These are phyloP conservation scores for Aspergillaceae sp. DNA, from an alignment of 2,329 filamentous ascomycete genomes.

Conservation along the genomic window DNA sequence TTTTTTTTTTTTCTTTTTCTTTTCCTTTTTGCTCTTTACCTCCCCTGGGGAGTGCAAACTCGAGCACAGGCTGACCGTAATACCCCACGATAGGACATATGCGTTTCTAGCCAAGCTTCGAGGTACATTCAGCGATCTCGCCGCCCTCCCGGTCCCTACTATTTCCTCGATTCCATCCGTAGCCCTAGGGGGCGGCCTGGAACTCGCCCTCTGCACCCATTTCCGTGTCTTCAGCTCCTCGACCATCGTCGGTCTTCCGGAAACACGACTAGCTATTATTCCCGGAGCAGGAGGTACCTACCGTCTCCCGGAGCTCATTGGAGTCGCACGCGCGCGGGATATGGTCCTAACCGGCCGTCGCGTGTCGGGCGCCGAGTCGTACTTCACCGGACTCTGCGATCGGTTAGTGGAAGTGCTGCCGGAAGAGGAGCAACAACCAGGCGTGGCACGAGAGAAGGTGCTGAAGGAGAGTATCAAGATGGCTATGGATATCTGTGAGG, in stretches of 20 bases:
- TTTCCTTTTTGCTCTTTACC: no score
- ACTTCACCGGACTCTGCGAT: slow-evolving; percentile 84
- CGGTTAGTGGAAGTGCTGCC: slow-evolving; percentile 72
- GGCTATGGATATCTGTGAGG: slow-evolving; percentile 79
- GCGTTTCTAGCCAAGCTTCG: slow-evolving; percentile 72
- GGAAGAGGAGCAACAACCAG: slow-evolving; percentile 44
- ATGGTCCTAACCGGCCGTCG: slow-evolving; percentile 84
- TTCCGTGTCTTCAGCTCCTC: slow-evolving; percentile 79
- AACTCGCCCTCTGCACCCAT: slow-evolving; percentile 81
- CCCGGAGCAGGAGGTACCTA: slow-evolving; percentile 91
- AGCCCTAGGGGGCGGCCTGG: slow-evolving; percentile 86
- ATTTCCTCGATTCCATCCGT: slow-evolving; percentile 78
- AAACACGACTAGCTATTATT: slow-evolving; percentile 88
- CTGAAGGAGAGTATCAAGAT: slow-evolving; percentile 68
- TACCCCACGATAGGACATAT: slow-evolving; percentile 46
- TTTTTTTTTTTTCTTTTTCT: background rate
- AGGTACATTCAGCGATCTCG: slow-evolving; percentile 62
- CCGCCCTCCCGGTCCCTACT: slow-evolving; percentile 74
- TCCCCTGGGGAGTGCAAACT: no score
- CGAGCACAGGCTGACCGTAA: no score
- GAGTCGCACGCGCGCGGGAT: slow-evolving; percentile 72
- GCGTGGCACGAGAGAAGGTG: slow-evolving; percentile 56
- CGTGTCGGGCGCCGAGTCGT: slow-evolving; percentile 74
- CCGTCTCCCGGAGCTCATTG: slow-evolving; percentile 73
- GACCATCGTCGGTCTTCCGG: slow-evolving; percentile 72